Base-by-base conservation (phyloP, 345 rosid genomes). In the Viola odorata region DNA sequence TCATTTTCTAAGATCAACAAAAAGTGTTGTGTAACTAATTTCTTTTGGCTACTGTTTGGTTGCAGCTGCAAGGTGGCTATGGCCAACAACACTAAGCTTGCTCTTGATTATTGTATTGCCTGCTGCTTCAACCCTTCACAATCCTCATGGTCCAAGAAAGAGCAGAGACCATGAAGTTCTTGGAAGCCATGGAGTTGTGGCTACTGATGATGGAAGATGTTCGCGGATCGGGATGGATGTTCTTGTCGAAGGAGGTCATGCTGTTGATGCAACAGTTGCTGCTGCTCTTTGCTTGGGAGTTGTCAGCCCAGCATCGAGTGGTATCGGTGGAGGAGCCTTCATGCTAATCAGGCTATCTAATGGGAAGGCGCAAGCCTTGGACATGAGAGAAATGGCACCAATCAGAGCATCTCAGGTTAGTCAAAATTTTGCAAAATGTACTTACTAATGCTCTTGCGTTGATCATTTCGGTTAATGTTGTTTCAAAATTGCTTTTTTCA, bases 361-460 rank as follows among this genome's bases (percentile, higher is more conserved):
- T 63, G 86, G 82, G 6, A 60, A 64, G 7, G 61, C 66, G 5
- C 69, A 70, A 7, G 74, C 82, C 38, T 67, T 78, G 49, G 82
- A 84, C 61, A 80, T 80, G 78, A 81, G 87, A 70, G 92, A 86
- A 78, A 77, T 73, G 10, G 92, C 92, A 45, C 92, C 92, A 5
- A 36, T 62, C 36, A n/a, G 11, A 5, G 87, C 92, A 60, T 76
- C 84, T 16, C 45, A 76, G 86, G 91, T 85, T 59, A 59, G 38
- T 16, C 15, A 37, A 41, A 37, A 53, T 37, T 5, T 5, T 47
- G 12, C 16, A 5, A 47, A 3, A 47, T 5, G 50, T 0, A 13
- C 50, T 47, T 47, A 12, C 6, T 13, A 15, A 12, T 13, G 6
- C 50, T 2, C 14, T 12, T 4, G n/a, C 12, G 50, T n/a, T n/a